Evolutionary conservation across 2,329 filamentous ascomycete genomes (phyloP), one percentile per base, ranked within the genome.

Genomic region (Fusarium buharicum): DNA sequence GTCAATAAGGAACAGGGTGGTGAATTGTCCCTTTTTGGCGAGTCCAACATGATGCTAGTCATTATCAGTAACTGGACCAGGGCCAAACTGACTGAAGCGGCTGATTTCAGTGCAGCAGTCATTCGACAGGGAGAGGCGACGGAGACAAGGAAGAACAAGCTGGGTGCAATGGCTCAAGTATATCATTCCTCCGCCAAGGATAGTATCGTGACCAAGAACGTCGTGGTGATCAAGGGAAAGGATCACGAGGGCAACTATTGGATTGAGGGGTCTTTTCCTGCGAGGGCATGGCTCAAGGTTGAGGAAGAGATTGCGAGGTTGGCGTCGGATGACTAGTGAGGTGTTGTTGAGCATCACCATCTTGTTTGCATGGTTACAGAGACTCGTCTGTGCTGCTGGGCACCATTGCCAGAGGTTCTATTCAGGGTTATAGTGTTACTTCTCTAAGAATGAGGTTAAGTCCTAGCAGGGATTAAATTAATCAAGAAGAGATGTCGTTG

Each of bases 21-120:
- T 12, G 48, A 64, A 1, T 55, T 67, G 0, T 43, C 74, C 2
- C 12, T 74, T 1, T 76, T 71, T 30, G 76, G 78, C 6, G 69
- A 74, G 11, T 31, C 74, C 0, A 63, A 71, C 33, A 67, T 69
- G 31, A 30, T 73, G 11, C 66, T 80, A 8, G 49, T 81, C n/a
- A 52, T 64, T 3, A 71, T 76, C 31, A 76, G 71, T 9, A 81
- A 81, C 57, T 79, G 77, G 76, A 67, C 72, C 6, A 74, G 74
- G 38, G 75, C 69, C 8, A 67, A 73, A 33, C 66, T 81, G 18
- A 75, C 73, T 38, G 64, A 73, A 2, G 51, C 62, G 2, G 64
- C 70, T 7, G 77, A 81, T 63, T 81, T 81, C 44, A 69, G 70
- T 4, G 54, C 69, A 2, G 75, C 73, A 1, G 66, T 73, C 10